Conservation (phyloP, 2,329 filamentous ascomycete species). For the Purpureocillium lavendulum region DNA sequence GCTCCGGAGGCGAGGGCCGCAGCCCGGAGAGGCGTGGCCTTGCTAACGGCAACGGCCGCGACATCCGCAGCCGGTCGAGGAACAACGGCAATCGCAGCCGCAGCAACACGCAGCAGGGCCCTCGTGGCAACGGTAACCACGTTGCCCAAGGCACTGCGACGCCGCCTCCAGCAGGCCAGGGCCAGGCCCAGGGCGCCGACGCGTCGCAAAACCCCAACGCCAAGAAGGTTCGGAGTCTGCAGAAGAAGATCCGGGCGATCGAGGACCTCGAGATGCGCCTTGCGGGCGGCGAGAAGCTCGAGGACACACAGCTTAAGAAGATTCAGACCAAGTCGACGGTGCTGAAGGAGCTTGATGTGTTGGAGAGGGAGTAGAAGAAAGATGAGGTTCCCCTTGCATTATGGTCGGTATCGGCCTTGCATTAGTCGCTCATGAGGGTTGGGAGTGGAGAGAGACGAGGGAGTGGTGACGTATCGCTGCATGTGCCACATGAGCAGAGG, state of each 20-base stretch:
- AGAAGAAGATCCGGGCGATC: constrained; percentile 97
- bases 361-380: constrained; percentile 28
- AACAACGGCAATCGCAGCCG: constrained; percentile 36
- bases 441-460: too few species aligned
- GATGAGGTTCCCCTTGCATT: too few species aligned
- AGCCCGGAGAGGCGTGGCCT: constrained; percentile 59
- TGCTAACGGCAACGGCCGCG: constrained; percentile 23
- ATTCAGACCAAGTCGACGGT: constrained; percentile 83
- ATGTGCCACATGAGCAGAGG: neutral
- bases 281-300: constrained; percentile 89
- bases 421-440: too few species aligned
- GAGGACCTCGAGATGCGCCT: constrained; percentile 97
- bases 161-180: constrained; percentile 22
- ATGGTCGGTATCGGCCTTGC: too few species aligned
- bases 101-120: constrained; percentile 39
- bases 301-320: constrained; percentile 98
- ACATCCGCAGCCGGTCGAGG: constrained; percentile 50
- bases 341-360: constrained; percentile 66
- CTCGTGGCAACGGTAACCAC: constrained; percentile 13
- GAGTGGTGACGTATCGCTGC: neutral
- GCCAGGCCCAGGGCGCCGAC: constrained; percentile 28
- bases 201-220: constrained; percentile 62
- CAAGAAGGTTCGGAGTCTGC: constrained; percentile 86
- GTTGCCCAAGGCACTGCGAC: constrained; percentile 15
- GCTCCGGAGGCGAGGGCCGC: constrained; percentile 43